Evolutionary conservation across 2,329 filamentous ascomycete genomes (phyloP).

Genomic region (Trichoderma gracile): DNA sequence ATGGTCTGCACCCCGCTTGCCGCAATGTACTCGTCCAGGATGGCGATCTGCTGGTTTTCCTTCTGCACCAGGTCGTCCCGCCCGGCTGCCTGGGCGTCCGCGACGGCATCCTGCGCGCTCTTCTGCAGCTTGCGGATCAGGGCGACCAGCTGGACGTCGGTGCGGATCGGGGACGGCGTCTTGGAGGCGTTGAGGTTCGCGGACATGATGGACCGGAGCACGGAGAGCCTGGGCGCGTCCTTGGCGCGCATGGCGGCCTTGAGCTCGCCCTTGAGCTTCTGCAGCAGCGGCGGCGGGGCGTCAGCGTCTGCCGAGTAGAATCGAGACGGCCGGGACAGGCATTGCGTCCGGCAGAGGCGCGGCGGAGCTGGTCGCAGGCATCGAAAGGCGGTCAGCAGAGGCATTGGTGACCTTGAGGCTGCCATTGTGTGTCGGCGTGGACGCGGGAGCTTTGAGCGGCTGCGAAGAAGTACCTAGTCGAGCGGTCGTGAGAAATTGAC

Average conservation of each 20-base stretch:
- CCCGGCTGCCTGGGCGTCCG: slow-evolving; percentile 64
- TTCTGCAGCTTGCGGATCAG: slow-evolving; percentile 66
- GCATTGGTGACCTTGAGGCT: slow-evolving; percentile 26
- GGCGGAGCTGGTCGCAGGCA: slow-evolving; percentile 19
- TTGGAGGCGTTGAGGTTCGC: slow-evolving; percentile 76
- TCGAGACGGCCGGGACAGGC: slow-evolving; percentile 28
- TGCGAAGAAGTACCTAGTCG: background rate
- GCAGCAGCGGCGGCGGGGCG: slow-evolving; percentile 49
- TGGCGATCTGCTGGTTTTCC: slow-evolving; percentile 64
- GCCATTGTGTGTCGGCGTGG: slow-evolving; percentile 12
- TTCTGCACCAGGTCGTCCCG: slow-evolving; percentile 69
- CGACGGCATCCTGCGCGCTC: slow-evolving; percentile 57
- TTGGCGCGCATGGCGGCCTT: slow-evolving; percentile 68
- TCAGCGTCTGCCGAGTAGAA: slow-evolving; percentile 41
- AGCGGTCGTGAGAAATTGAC: background rate
- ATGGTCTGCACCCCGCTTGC: slow-evolving; percentile 61
- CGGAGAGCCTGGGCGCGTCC: slow-evolving; percentile 63
- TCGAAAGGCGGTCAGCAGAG: slow-evolving; percentile 33
- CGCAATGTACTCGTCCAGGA: slow-evolving; percentile 66
- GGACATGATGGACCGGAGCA: slow-evolving; percentile 68
- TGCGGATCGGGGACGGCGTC: slow-evolving; percentile 66
- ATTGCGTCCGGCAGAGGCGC: slow-evolving; percentile 5
- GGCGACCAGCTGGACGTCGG: slow-evolving; percentile 67
- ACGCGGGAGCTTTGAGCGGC: background rate
- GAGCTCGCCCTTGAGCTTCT: slow-evolving; percentile 60